Percentiles rank a stretch among this genome's conserved stretches.
These are phyloP conservation scores for Veloporphyrellus conicus DNA, from an alignment of 1,284 basidiomycete genomes.

Conservation along the genomic window DNA sequence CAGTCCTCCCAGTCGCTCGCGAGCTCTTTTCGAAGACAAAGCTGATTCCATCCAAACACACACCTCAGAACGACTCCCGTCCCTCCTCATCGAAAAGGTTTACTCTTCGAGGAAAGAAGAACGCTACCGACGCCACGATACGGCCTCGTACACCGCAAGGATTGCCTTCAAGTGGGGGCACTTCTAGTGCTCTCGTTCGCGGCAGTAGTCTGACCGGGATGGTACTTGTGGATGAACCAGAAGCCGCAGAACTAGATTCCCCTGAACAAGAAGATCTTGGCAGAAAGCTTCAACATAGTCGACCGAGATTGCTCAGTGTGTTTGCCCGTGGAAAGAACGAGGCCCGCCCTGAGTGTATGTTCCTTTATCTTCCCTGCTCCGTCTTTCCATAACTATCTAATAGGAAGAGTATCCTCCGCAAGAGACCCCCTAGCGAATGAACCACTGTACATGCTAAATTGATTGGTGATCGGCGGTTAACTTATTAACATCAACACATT, in stretches of 20 bases:
- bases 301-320: conserved; percentile 26
- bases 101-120: conserved; percentile 22
- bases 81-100: conserved; percentile 24
- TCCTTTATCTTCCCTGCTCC: not conserved
- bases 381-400: not conserved
- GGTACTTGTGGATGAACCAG: conserved; percentile 25
- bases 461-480: not conserved
- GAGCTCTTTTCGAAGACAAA: conserved; percentile 73
- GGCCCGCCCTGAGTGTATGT: conserved; percentile 16
- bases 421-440: conserved; percentile 2
- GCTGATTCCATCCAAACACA: conserved; percentile 51
- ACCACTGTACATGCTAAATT: not conserved
- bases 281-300: conserved; percentile 17
- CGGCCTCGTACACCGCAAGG: conserved; percentile 13
- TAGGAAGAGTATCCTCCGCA: conserved; percentile 11
- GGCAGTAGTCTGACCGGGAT: conserved; percentile 12
- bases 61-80: conserved; percentile 32
- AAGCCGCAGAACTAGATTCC: conserved; percentile 6
- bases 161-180: conserved; percentile 21
- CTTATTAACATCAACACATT: not conserved
- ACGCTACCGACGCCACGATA: conserved; percentile 10
- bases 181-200: not conserved
- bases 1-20: conserved; percentile 69
- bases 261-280: conserved; percentile 7
- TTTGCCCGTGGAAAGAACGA: conserved; percentile 27